Percentiles rank a stretch among this genome's conserved stretches.
Evolutionary conservation across 345 rosid genomes (phyloP).

Genomic region (Corchorus olitorius): DNA sequence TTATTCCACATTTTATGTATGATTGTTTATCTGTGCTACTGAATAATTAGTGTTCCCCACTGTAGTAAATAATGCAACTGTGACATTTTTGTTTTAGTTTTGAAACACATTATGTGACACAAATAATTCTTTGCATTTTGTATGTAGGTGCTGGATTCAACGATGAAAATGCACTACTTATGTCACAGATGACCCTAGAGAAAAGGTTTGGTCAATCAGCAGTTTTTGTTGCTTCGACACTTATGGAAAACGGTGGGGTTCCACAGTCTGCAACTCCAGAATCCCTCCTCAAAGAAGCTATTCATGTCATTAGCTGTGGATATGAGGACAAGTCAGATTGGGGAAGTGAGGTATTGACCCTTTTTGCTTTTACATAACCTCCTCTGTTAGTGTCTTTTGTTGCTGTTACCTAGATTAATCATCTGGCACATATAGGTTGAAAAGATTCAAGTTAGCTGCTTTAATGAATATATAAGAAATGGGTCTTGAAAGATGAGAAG

Average conservation of each 20-base stretch:
- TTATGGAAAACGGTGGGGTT: conserved; percentile 91
- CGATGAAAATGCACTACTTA: conserved; percentile 38
- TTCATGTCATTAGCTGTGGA: conserved; percentile 95
- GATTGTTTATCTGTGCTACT: too few relatives aligned
- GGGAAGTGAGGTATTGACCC: conserved; percentile 69
- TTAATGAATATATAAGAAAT: not conserved
- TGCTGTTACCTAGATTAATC: not conserved
- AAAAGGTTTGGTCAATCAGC: conserved; percentile 89
- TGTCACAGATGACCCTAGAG: conserved; percentile 95
- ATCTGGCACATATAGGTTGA: not conserved
- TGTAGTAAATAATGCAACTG: too few relatives aligned
- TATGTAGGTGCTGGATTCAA: conserved; percentile 3
- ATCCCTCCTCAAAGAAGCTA: conserved; percentile 88
- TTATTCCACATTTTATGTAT: too few relatives aligned
- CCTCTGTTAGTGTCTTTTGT: not conserved
- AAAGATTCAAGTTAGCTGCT: not conserved
- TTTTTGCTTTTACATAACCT: not conserved
- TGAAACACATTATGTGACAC: not conserved
- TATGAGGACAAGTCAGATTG: conserved; percentile 91
- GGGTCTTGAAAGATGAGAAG: not conserved
- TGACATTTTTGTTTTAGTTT: not conserved
- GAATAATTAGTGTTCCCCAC: too few relatives aligned
- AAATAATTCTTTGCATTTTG: not conserved
- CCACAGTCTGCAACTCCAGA: conserved; percentile 88
- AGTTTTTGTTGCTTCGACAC: conserved; percentile 90